Evolutionary conservation across 768 basidiomycete species (phyloP).

Genomic region (Coprinopsis strossmayeri): DNA sequence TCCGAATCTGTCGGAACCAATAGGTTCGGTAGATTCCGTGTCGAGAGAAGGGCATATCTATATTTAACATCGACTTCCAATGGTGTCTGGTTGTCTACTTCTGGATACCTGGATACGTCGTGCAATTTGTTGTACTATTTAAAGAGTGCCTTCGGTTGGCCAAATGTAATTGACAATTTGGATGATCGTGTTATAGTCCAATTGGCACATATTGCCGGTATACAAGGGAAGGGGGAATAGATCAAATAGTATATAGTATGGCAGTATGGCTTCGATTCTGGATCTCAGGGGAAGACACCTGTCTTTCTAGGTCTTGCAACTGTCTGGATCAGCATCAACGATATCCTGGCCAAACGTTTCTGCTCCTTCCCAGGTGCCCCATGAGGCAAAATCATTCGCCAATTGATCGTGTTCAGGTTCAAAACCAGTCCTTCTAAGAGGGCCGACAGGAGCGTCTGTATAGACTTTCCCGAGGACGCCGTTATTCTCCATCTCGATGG

Average conservation of each 20-base stretch:
- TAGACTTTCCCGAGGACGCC: constrained; percentile 27
- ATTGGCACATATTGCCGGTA: background rate
- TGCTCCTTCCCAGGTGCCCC: constrained; percentile 37
- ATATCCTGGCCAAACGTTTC: constrained; percentile 23
- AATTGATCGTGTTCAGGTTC: constrained; percentile 30
- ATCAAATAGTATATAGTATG: too few species aligned
- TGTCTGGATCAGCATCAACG: background rate
- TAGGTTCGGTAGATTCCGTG: too few species aligned
- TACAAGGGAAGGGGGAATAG: background rate
- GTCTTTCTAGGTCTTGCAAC: background rate
- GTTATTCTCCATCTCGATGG: constrained; percentile 27
- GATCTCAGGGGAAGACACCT: background rate
- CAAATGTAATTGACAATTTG: background rate
- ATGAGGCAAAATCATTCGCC: constrained; percentile 37
- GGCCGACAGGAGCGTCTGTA: constrained; percentile 29
- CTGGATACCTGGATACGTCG: too few species aligned
- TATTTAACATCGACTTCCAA: too few species aligned
- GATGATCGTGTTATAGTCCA: background rate
- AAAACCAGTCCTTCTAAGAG: constrained; percentile 27
- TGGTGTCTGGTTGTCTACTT: too few species aligned
- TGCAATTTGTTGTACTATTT: too few species aligned
- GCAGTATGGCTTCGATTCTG: too few species aligned
- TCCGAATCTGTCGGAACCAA: too few species aligned
- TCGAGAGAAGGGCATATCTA: too few species aligned
- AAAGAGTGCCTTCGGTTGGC: too few species aligned